phyloP scores from a whole-genome alignment of 2,329 filamentous ascomycete species.

The Verticillium zaregamsianum region DNA sequence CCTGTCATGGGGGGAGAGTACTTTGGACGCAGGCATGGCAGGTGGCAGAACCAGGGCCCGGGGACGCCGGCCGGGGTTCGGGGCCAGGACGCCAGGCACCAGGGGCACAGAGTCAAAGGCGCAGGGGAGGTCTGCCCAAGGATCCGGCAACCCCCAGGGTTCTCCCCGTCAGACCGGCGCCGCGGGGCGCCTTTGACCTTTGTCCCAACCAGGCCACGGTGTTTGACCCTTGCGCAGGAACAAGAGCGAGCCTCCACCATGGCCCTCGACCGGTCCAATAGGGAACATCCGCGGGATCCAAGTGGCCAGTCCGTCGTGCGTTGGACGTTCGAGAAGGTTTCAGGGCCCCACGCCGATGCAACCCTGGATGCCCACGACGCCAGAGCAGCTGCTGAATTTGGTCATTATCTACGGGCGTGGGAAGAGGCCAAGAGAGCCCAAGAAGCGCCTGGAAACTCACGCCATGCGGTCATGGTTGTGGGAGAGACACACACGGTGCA shows the following conservation, averaged over 20 bases:
- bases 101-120: background rate
- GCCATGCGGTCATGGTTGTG: background rate
- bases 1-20: background rate
- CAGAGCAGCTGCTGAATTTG: background rate
- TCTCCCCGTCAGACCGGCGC: background rate
- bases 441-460: background rate
- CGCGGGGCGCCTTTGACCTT: conserved; percentile 2
- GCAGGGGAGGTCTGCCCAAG: background rate
- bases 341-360: conserved; percentile 8
- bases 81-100: background rate
- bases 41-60: background rate
- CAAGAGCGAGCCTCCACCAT: conserved; percentile 8
- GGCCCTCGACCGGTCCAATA: background rate
- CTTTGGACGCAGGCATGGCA: background rate
- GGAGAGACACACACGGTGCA: background rate
- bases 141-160: background rate
- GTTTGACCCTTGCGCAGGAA: conserved; percentile 11
- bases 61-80: background rate
- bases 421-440: background rate
- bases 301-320: background rate
- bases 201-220: conserved; percentile 1
- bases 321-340: conserved; percentile 15
- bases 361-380: background rate
- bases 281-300: background rate
- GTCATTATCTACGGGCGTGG: background rate